Evolutionary conservation across 495 filamentous ascomycete species (phyloP), one percentile per base, ranked within the genome.

Genomic region (Darksidea phi): DNA sequence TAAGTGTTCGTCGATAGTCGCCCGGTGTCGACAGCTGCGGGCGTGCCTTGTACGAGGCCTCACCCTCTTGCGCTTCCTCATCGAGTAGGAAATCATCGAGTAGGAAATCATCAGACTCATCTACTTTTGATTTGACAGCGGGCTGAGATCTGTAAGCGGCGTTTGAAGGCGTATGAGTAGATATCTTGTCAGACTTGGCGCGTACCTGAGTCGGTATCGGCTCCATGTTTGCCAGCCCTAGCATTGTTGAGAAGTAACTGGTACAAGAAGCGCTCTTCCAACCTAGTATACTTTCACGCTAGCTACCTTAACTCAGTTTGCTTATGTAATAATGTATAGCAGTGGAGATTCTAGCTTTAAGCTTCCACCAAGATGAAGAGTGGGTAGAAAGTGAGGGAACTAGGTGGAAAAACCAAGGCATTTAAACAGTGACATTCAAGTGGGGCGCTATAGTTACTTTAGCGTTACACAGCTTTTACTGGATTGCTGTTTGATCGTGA

Each of bases 21-120:
- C 28, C 34, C 2, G 57, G 36, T 6, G 11, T 10, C 13, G 43
- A 34, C 6, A 66, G 50, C 23, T 46, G 28, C 3, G 56, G 45
- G 7, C 57, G 50, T 6, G 63, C 45, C 15, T 48, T 56, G 57
- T 48, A 66, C 15, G 21, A 25, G 8, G 7, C 17, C 12, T 67
- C 64, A 13, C 48, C 53, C 11, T 53, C 53, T 15, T 61, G 28
- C 21, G 11, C 1, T 46, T 61, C 61, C 2, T 57, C 55, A 18
- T 48, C 26, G 41, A 52, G 13, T 20, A 62, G 47, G 20, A 46
- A 50, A 18, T 63, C 51, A 41, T 52, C 53, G 41, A 52, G 13
- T 20, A 62, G 47, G 20, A 46, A 50, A 18, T 63, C 51, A 41
- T 52, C 53, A 12, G 23, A 37, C 60, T 51, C 53, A 6, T 56